Base-by-base conservation (phyloP, 176 grass and related monocot species). In the Carex myosuroides region DNA sequence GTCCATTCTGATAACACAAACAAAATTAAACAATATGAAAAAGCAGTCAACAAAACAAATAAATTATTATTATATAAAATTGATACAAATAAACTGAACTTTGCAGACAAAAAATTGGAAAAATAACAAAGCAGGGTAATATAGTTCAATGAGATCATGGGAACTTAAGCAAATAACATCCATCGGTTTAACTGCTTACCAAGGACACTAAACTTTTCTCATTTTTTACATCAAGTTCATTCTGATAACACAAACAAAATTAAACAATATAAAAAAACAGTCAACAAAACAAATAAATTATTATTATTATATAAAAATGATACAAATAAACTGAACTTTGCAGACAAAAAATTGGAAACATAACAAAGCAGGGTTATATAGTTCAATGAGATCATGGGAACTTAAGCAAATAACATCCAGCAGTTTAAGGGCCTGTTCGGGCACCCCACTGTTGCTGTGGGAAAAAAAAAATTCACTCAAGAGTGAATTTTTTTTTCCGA, bases 1-100 rank as follows among this genome's bases (percentile, higher is more conserved):
- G 90, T 29, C 94, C 94, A 35, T 97, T 97, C 94, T 97, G 87
- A 24, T 10, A 11, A 84, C 41, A 67, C 2, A 86, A 35, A 6
- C 17, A 16, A 87, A 83, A 64, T 84, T 62, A 13, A 29, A 57
- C 21, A 78, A 12, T 21, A 41, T 78, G 18, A 17, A 56, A 21
- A 29, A 57, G 3, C 0, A 57, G 22, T 78, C 21, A 62, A 62
- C 20, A 62, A 56, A 78, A 74, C 0, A 24, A 17, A 55, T 20
- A 16, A 71, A 71, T 12, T 13, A 13, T 30, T 30, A 46, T 44
- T 78, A 57, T 24, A 26, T 1, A 53, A 20, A 53, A 26, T 26
- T 48, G 18, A 20, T 52, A 74, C 10, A 53, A 21, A 42, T 73
- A 73, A 22, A 21, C 18, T 46, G 16, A 32, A 32, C 3, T 33